These are phyloP conservation scores for Leccinum pellstonianum DNA, from an alignment of 768 basidiomycete species.

Conservation along the genomic window DNA sequence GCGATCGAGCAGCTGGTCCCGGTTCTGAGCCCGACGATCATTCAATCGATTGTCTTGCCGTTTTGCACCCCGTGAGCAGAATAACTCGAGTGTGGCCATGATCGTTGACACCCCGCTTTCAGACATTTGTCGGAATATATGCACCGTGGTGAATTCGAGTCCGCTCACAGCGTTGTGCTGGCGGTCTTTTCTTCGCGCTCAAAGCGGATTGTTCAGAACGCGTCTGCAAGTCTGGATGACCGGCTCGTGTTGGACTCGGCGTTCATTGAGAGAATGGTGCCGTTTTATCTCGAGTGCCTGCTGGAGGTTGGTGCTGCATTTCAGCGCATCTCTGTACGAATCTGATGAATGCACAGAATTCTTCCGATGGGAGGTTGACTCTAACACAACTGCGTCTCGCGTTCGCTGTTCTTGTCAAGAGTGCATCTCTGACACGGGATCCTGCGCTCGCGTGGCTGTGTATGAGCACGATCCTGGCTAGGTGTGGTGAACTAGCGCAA, in stretches of 20 bases:
- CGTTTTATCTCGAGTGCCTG: slow-evolving; percentile 71
- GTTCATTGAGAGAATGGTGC: slow-evolving; percentile 59
- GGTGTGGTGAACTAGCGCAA: slow-evolving; percentile 35
- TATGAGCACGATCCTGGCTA: slow-evolving; percentile 52
- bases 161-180: slow-evolving; percentile 81
- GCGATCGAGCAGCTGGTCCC: slow-evolving; percentile 78
- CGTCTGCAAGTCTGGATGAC: slow-evolving; percentile 7
- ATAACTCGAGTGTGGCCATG: not conserved
- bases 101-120: slow-evolving; percentile 1
- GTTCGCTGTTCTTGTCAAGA: slow-evolving; percentile 66
- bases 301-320: slow-evolving; percentile 53
- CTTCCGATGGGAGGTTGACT: slow-evolving; percentile 57
- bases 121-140: slow-evolving; percentile 59
- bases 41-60: slow-evolving; percentile 56
- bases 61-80: slow-evolving; percentile 62
- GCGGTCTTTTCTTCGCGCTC: slow-evolving; percentile 67
- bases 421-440: slow-evolving; percentile 47
- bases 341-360: slow-evolving; percentile 47
- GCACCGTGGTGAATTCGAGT: slow-evolving; percentile 80
- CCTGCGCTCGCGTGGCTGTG: slow-evolving; percentile 66
- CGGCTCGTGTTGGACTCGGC: slow-evolving; percentile 24
- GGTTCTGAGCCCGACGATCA: slow-evolving; percentile 49
- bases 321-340: not conserved
- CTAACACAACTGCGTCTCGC: slow-evolving; percentile 70
- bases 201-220: slow-evolving; percentile 30